These are phyloP conservation scores for Hyphopichia buzzinii DNA, from an alignment of 1,139 yeast species.

Conservation along the genomic window DNA sequence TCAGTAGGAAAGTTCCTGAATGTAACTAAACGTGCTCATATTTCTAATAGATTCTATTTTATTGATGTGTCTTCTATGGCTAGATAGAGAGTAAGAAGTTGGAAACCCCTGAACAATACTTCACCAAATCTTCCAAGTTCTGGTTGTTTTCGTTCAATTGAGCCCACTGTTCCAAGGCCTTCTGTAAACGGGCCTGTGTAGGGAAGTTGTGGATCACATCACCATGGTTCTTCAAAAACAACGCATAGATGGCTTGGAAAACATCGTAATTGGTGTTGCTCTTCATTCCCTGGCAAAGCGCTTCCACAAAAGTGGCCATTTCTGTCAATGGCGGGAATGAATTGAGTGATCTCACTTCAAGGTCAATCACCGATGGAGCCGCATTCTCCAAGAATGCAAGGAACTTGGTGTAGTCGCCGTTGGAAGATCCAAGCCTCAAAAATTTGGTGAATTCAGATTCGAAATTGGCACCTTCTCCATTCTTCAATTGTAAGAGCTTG, in stretches of 20 bases:
- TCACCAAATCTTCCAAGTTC: conserved; percentile 64
- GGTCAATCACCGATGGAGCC: conserved; percentile 77
- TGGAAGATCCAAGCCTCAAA: conserved; percentile 49
- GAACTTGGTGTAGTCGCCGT: conserved; percentile 46
- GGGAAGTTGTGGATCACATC: conserved; percentile 64
- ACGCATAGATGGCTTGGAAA: conserved; percentile 72
- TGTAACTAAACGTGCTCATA: too few species aligned
- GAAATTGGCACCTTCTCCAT: conserved; percentile 36
- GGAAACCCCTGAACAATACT: conserved; percentile 83
- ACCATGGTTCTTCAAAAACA: conserved; percentile 76
- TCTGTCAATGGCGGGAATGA: conserved; percentile 65
- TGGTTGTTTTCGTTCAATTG: conserved; percentile 39
- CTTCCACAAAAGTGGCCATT: conserved; percentile 60
- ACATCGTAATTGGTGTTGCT: conserved; percentile 66
- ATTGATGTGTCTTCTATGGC: background rate
- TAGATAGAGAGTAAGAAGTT: conserved; percentile 51
- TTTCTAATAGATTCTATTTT: background rate
- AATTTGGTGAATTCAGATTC: conserved; percentile 75
- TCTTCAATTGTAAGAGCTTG: conserved; percentile 26
- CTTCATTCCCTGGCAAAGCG: conserved; percentile 58
- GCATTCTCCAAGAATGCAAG: conserved; percentile 55
- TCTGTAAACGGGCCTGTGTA: conserved; percentile 33
- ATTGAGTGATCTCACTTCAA: conserved; percentile 81
- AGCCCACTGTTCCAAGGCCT: conserved; percentile 52
- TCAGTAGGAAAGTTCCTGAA: too few species aligned